These are phyloP conservation scores for Noccaea bulbosa DNA, from an alignment of 345 rosid species.

Conservation along the genomic window DNA sequence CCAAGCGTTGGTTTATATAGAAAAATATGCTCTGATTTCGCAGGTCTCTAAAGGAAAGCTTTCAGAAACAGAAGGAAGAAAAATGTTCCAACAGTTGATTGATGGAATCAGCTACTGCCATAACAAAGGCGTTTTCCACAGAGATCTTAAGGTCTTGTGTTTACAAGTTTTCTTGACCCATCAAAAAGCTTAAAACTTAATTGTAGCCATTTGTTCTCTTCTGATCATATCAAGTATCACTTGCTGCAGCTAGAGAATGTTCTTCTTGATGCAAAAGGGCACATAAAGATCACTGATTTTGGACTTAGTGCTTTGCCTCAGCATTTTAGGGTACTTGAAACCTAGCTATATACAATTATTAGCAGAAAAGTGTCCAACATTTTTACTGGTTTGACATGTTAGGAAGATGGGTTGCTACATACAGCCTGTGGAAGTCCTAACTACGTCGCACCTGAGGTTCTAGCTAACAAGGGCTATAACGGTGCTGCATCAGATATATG, in stretches of 20 bases:
- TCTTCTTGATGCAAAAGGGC: slow-evolving; percentile 75
- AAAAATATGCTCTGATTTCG: neutral
- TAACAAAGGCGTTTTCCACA: slow-evolving; percentile 73
- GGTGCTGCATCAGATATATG: slow-evolving; percentile 90
- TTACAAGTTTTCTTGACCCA: neutral
- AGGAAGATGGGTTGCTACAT: slow-evolving; percentile 86
- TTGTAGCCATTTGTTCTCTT: neutral
- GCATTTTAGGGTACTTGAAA: slow-evolving; percentile 67
- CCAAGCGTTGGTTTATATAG: neutral
- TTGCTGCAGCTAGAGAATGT: slow-evolving; percentile 80
- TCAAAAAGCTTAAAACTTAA: slow-evolving; percentile 1
- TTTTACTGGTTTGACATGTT: slow-evolving; percentile 15
- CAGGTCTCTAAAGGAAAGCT: slow-evolving; percentile 74
- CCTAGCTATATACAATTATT: slow-evolving; percentile 14
- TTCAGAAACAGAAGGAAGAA: slow-evolving; percentile 69
- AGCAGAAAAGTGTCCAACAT: slow-evolving; percentile 34
- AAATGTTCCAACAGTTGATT: slow-evolving; percentile 84
- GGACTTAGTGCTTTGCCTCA: slow-evolving; percentile 94
- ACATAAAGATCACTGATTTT: slow-evolving; percentile 87
- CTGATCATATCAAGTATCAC: no score
- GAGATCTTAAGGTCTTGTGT: slow-evolving; percentile 84
- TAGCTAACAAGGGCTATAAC: slow-evolving; percentile 80
- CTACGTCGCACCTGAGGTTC: slow-evolving; percentile 91
- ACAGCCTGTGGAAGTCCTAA: slow-evolving; percentile 96
- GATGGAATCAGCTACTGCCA: slow-evolving; percentile 90